Evolutionary conservation across 208 protist species (phyloP), one percentile per base, ranked within the genome.

Genomic region (Naegleria gruberi): DNA sequence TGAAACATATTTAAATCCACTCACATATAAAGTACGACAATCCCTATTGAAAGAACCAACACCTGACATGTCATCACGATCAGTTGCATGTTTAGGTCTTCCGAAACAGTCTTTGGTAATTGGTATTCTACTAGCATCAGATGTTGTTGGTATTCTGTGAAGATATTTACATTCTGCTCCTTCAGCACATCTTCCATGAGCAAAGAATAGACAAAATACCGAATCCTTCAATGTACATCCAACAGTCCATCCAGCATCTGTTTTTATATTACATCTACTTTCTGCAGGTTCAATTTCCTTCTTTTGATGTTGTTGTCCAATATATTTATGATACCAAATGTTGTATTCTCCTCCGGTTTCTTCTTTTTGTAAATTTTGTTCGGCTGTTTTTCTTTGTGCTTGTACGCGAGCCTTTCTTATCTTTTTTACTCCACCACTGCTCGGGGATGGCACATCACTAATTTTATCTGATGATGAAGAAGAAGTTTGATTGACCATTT

Each of bases 281-380:
- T 42, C 34, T 8, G 81, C 81, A 0, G 81, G 37, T 6, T 84
- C 81, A 26, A 45, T 45, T 45, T 42, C 42, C 65, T 37, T 43
- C n/a, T 8, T 44, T 85, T 46, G 23, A 15, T 41, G 2, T 43
- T 30, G 15, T 85, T 45, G 23, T 45, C 84, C 84, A 65, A 88
- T 88, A n/a, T 65, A 65, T 88, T 65, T 51, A 42, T 88, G 84
- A 88, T 88, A 88, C 84, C 84, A 88, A 65, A 88, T 88, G 42
- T 88, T 88, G 8, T 88, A 88, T 45, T 88, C 84, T 34, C 45
- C 45, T 43, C 84, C 84, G n/a, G 34, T 43, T 88, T 88, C 84
- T 88, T 88, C 84, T 88, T 45, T 57, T 42, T 88, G 84, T 42
- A 88, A 65, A 42, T 65, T 40, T 40, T 10, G 10, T 43, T 65